Percentiles rank a stretch among this genome's conserved stretches.
Conservation (phyloP, 345 rosid genomes). For the Cardamine chenopodiifolia region DNA sequence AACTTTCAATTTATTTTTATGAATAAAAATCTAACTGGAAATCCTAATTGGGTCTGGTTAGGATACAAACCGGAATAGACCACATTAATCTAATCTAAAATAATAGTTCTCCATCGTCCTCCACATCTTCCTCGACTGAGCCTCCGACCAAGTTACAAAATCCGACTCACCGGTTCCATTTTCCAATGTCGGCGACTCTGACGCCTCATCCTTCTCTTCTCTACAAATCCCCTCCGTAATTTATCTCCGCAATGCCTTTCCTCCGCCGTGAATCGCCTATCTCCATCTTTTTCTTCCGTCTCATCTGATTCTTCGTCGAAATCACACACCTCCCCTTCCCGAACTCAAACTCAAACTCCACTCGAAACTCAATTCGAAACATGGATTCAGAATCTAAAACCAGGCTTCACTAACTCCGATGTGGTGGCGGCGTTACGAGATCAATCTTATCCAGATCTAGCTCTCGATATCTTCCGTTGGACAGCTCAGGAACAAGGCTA, state of each 20-base stretch:
- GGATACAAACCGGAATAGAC: no score
- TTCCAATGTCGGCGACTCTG: constrained; percentile 43
- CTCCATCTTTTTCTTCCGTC: constrained; percentile 29
- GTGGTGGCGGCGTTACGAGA: constrained; percentile 70
- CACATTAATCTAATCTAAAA: no score
- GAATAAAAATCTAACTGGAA: no score
- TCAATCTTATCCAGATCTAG: constrained; percentile 86
- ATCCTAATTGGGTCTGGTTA: no score
- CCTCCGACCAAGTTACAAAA: neutral
- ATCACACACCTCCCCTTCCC: constrained; percentile 32
- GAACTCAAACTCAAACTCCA: constrained; percentile 65
- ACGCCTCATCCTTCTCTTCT: constrained; percentile 42
- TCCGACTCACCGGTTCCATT: neutral
- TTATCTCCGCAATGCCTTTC: constrained; percentile 20
- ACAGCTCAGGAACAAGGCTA: constrained; percentile 71
- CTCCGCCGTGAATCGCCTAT: constrained; percentile 28
- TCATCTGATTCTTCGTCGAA: constrained; percentile 25
- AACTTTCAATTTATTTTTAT: no score
- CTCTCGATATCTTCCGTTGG: constrained; percentile 93
- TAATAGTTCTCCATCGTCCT: no score
- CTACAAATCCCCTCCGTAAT: constrained; percentile 4
- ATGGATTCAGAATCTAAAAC: constrained; percentile 78
- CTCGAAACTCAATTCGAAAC: constrained; percentile 77
- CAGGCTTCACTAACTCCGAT: constrained; percentile 72
- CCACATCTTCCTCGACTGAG: no score